Evolutionary conservation across 2,329 filamentous ascomycete species (phyloP).

Genomic region (Grosmannia huntii): DNA sequence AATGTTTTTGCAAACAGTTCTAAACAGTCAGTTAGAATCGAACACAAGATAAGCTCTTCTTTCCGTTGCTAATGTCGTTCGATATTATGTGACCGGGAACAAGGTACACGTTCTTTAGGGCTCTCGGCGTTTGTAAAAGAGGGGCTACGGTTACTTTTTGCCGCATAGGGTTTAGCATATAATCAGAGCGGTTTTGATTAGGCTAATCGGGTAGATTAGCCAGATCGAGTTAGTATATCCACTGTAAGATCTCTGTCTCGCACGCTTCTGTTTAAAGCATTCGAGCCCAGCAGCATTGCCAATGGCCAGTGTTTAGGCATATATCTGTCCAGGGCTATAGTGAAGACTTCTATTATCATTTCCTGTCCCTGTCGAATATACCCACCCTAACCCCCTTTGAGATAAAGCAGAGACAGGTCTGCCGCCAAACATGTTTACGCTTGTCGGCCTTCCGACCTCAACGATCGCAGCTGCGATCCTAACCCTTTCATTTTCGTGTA

Average conservation of each 20-base stretch:
- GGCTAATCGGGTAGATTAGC: not conserved
- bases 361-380: not conserved
- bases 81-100: too few relatives aligned
- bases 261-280: not conserved
- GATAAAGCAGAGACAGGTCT: not conserved
- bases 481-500: not conserved
- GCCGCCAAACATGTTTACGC: not conserved
- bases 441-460: not conserved
- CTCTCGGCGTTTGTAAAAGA: not conserved
- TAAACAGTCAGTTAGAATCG: too few relatives aligned
- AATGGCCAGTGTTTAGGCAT: not conserved
- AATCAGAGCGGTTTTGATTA: not conserved
- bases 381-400: not conserved
- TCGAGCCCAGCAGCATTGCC: not conserved
- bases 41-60: too few relatives aligned
- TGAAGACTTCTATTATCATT: not conserved
- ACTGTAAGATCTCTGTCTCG: not conserved
- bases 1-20: too few relatives aligned
- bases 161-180: not conserved
- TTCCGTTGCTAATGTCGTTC: too few relatives aligned
- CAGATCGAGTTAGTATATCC: not conserved
- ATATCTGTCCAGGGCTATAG: not conserved
- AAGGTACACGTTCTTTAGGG: not conserved
- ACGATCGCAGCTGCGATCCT: not conserved
- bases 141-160: not conserved